A percentile compares a stretch with the other conserved stretches of the same genome.
These are phyloP conservation scores for Adenanthera pavonina DNA, from an alignment of 306 rosid species.

Conservation along the genomic window DNA sequence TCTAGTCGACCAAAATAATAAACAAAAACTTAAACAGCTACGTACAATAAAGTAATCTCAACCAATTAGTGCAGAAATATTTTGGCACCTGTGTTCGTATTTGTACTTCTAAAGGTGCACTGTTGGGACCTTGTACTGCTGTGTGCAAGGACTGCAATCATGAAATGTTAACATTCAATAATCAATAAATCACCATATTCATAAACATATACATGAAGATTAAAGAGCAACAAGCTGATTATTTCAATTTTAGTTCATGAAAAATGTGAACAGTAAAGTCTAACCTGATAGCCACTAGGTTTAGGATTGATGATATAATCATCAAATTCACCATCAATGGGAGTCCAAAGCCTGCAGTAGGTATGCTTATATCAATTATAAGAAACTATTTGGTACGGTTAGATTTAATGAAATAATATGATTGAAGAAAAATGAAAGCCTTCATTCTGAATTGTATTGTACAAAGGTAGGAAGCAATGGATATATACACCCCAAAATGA, in stretches of 20 bases:
- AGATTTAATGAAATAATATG: slow-evolving; percentile 21
- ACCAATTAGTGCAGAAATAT: slow-evolving; percentile 24
- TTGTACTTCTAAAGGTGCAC: slow-evolving; percentile 96
- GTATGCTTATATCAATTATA: slow-evolving; percentile 7
- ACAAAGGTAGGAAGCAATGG: too few relatives aligned
- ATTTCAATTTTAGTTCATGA: slow-evolving; percentile 29
- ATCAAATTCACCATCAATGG: slow-evolving; percentile 96
- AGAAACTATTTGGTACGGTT: slow-evolving; percentile 22
- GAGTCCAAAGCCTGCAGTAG: slow-evolving; percentile 79
- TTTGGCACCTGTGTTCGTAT: slow-evolving; percentile 88
- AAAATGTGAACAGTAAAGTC: slow-evolving; percentile 35
- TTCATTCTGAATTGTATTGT: too few relatives aligned
- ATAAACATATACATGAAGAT: slow-evolving; percentile 25
- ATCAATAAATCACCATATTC: slow-evolving; percentile 33
- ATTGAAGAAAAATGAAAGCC: too few relatives aligned
- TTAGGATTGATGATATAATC: slow-evolving; percentile 96
- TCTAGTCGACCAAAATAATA: slow-evolving; percentile 51
- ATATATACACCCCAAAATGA: too few relatives aligned
- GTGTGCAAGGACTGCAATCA: slow-evolving; percentile 90
- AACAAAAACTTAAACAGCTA: slow-evolving; percentile 32
- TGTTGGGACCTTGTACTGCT: slow-evolving; percentile 91
- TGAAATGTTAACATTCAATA: slow-evolving; percentile 33
- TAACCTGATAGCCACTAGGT: slow-evolving; percentile 98
- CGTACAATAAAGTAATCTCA: slow-evolving; percentile 27
- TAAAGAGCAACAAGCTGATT: slow-evolving; percentile 35